These are phyloP conservation scores for Rauvolfia tetraphylla DNA, from an alignment of 257 asterid genomes.

Conservation along the genomic window DNA sequence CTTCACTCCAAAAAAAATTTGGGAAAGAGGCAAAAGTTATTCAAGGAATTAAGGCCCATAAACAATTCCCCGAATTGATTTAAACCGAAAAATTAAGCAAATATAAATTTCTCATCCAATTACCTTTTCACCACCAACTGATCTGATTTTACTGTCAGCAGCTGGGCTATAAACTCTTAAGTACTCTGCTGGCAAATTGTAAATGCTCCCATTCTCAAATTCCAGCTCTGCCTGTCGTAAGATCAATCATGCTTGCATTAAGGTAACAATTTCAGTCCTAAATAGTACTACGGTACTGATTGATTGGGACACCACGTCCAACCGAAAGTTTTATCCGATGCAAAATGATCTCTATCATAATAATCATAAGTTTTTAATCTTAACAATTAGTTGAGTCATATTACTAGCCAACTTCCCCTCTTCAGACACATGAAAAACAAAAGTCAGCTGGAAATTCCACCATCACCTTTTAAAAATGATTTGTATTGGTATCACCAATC, in stretches of 20 bases:
- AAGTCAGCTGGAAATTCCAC: background rate
- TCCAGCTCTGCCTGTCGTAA: constrained; percentile 66
- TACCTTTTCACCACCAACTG: constrained; percentile 82
- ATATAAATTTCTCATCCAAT: constrained; percentile 1
- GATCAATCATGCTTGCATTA: background rate
- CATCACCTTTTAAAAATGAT: background rate
- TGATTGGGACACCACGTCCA: background rate
- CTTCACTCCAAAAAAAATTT: background rate
- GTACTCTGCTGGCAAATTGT: constrained; percentile 71
- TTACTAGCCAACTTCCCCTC: background rate
- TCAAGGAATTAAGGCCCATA: background rate
- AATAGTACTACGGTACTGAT: background rate
- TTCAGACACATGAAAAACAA: background rate
- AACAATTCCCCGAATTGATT: background rate
- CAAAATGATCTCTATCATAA: background rate
- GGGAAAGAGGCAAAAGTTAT: background rate
- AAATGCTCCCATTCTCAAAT: constrained; percentile 47
- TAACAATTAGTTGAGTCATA: background rate
- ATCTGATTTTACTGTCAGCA: constrained; percentile 72
- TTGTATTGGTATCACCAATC: too few species aligned
- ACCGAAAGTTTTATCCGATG: too few species aligned
- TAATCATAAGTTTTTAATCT: background rate
- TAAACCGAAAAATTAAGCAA: background rate
- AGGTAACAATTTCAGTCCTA: background rate
- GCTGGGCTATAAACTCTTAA: constrained; percentile 78